Evolutionary conservation across 371 early-diverging fungal genomes (phyloP).

Genomic region (Rhizopus microsporus): DNA sequence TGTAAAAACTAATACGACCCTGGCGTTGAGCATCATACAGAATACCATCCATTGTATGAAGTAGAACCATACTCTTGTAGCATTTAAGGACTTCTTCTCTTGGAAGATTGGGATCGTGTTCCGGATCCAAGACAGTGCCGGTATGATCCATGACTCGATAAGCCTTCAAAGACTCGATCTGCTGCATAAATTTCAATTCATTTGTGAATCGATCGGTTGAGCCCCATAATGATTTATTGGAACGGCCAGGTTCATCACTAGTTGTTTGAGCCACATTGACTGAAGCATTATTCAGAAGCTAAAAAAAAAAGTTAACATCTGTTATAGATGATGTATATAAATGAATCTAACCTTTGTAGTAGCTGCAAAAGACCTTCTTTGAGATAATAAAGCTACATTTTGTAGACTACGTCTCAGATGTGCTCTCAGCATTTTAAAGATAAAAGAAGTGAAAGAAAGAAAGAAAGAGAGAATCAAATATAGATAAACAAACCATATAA

Average conservation of each 20-base stretch:
- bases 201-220: conserved; percentile 29
- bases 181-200: conserved; percentile 50
- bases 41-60: conserved; percentile 91
- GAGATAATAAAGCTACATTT: conserved; percentile 4
- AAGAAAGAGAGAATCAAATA: conserved; percentile 2
- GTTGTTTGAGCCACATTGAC: conserved; percentile 2
- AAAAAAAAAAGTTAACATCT: neutral
- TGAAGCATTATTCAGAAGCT: conserved; percentile 12
- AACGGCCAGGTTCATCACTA: neutral
- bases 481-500: neutral
- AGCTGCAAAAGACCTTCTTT: conserved; percentile 16
- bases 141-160: conserved; percentile 93
- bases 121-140: conserved; percentile 72
- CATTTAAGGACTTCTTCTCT: conserved; percentile 75
- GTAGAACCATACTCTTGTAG: conserved; percentile 88
- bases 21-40: conserved; percentile 98
- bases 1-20: conserved; percentile 97
- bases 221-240: conserved; percentile 2
- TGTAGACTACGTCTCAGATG: neutral
- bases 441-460: conserved; percentile 1
- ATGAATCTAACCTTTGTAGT: conserved; percentile 10
- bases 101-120: conserved; percentile 79
- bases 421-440: conserved; percentile 10
- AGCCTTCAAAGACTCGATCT: conserved; percentile 70
- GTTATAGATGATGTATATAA: neutral